Base-by-base conservation (phyloP, 805 yeast genomes). In the Pichia manshurica region DNA sequence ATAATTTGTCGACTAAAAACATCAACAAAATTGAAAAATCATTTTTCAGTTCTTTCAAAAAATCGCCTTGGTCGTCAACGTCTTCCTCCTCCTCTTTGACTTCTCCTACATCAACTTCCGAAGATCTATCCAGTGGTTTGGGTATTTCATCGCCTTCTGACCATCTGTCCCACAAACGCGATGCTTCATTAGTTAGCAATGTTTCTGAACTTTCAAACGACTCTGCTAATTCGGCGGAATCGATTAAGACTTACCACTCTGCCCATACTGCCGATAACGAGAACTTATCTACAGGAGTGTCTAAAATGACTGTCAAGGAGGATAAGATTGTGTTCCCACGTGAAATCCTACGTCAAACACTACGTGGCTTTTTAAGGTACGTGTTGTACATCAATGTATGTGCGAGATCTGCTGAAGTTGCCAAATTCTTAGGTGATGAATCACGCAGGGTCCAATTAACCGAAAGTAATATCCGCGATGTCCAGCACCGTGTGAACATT, bases 321-420 rank as follows among this genome's bases (percentile, higher is more conserved):
- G 49, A 53, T 17, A 51, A 49, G 22, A 32, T 53, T 34, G 63
- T 60, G 33, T 69, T 86, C 28, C 77, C 81, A 2, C 74, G 95
- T 25, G 98, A 91, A 62, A 82, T 80, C 53, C 75, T 87, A 55
- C 70, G 98, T 38, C 72, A 88, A 9, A 78, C 95, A 0, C 70
- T 91, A 39, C 71, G 97, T 41, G 86, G 88, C 0, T 91, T 86
- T 57, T 58, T 91, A 42, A 69, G 74, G 25, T 62, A 72, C 1
- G 63, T 90, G 16, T 58, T 77, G 9, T 67, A 73, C 31, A 75
- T 78, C 39, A 72, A 78, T 5, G 82, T 79, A 40, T 73, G 87
- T 0, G 69, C 80, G 1, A 72, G 74, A 43, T 75, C 81, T 35
- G 66, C 70, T 0, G 65, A 71, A 4, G 70, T 89, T 39, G 60